These are phyloP conservation scores for Penicillium coprophilum DNA, from an alignment of 495 filamentous ascomycete genomes.

Conservation along the genomic window DNA sequence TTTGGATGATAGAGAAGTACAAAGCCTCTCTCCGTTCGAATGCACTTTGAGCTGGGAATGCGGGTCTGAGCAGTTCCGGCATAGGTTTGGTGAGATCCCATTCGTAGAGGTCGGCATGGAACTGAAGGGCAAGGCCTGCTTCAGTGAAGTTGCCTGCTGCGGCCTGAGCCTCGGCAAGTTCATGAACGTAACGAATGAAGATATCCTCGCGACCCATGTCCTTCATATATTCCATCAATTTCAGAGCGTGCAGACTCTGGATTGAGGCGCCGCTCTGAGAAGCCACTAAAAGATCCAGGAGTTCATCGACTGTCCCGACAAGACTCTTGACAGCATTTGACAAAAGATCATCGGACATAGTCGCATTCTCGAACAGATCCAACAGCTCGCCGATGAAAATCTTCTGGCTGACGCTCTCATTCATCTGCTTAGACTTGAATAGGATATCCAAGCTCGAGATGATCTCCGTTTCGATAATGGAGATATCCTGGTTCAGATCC, in stretches of 20 bases:
- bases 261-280: slow-evolving; percentile 78
- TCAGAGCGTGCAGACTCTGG: slow-evolving; percentile 83
- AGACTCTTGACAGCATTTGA: slow-evolving; percentile 74
- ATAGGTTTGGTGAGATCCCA: slow-evolving; percentile 79
- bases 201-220: slow-evolving; percentile 98
- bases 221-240: slow-evolving; percentile 93
- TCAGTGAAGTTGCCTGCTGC: slow-evolving; percentile 79
- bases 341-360: slow-evolving; percentile 68
- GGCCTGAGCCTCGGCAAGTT: slow-evolving; percentile 77
- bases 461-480: slow-evolving; percentile 91
- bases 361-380: slow-evolving; percentile 72
- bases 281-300: slow-evolving; percentile 89
- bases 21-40: slow-evolving; percentile 93
- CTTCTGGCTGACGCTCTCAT: slow-evolving; percentile 86
- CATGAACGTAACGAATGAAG: slow-evolving; percentile 94
- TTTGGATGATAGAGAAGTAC: slow-evolving; percentile 90
- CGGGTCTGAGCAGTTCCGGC: slow-evolving; percentile 66
- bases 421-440: slow-evolving; percentile 85
- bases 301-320: slow-evolving; percentile 80
- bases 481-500: slow-evolving; percentile 91
- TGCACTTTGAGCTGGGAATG: slow-evolving; percentile 77
- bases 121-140: slow-evolving; percentile 83
- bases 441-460: slow-evolving; percentile 92
- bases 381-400: slow-evolving; percentile 86
- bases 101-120: slow-evolving; percentile 90